These are phyloP conservation scores for Metschnikowia colocasiae DNA, from an alignment of 805 yeast genomes.

Conservation along the genomic window DNA sequence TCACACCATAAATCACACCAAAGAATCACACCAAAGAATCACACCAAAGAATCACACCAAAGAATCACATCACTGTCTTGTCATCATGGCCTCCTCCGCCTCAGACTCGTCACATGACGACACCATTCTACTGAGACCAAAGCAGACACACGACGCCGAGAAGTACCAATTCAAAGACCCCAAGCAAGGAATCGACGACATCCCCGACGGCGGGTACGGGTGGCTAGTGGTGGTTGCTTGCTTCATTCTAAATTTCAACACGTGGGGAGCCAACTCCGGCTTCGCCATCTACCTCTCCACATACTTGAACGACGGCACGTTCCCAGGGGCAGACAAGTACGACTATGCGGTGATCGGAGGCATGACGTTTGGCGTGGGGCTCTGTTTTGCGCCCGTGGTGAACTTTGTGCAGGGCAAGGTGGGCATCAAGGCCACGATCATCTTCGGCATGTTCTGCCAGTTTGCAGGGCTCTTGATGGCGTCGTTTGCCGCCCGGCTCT, in stretches of 20 bases:
- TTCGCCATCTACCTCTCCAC: constrained; percentile 61
- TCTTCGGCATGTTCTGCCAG: constrained; percentile 48
- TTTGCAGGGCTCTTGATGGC: constrained; percentile 58
- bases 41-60: too few relatives aligned
- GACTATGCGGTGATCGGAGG: constrained; percentile 72
- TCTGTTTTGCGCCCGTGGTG: constrained; percentile 53
- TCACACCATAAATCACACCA: too few relatives aligned
- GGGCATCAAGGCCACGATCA: constrained; percentile 45
- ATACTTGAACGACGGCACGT: constrained; percentile 47
- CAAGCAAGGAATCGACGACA: constrained; percentile 7
- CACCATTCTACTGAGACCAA: not conserved
- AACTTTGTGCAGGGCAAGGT: constrained; percentile 47
- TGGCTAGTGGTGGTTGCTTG: constrained; percentile 59
- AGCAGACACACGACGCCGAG: not conserved
- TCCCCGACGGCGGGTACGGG: constrained; percentile 61
- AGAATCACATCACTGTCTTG: too few relatives aligned
- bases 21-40: too few relatives aligned
- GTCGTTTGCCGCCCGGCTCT: constrained; percentile 51
- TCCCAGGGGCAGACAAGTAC: constrained; percentile 51
- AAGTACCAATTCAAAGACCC: not conserved
- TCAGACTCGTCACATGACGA: not conserved
- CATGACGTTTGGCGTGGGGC: constrained; percentile 56
- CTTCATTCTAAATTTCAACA: constrained; percentile 48
- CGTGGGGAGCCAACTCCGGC: constrained; percentile 74
- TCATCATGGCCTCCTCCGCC: too few relatives aligned